These are phyloP conservation scores for Trichoderma reesei DNA, from an alignment of 495 filamentous ascomycete species.

Conservation along the genomic window DNA sequence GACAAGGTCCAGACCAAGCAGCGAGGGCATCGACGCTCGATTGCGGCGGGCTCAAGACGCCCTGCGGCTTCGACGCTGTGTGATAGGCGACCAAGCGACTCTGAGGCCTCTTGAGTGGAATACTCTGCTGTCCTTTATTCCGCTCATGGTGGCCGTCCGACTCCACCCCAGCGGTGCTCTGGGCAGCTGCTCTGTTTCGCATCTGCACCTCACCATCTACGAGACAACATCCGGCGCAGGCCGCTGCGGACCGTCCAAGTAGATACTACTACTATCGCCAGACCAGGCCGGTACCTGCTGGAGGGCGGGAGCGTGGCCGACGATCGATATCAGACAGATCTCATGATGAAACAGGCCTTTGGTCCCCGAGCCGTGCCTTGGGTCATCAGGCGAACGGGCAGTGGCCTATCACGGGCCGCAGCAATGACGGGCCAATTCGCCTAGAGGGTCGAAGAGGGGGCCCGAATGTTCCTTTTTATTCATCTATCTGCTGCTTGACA, in stretches of 20 bases:
- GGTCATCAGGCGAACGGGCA: not conserved
- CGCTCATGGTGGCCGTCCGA: not conserved
- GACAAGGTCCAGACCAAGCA: not conserved
- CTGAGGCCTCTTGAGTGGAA: slow-evolving; percentile 3
- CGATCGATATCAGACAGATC: slow-evolving; percentile 8
- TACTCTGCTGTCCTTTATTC: not conserved
- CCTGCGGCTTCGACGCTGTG: not conserved
- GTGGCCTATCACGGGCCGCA: not conserved
- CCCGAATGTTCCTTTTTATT: not conserved
- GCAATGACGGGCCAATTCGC: not conserved
- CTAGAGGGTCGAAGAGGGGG: not conserved
- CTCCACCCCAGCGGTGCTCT: not conserved
- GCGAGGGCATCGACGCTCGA: not conserved
- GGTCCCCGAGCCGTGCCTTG: slow-evolving; percentile 2
- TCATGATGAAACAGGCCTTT: slow-evolving; percentile 2
- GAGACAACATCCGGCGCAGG: not conserved
- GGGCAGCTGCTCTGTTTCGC: not conserved
- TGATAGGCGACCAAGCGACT: not conserved
- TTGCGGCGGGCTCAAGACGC: not conserved
- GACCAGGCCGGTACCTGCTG: not conserved
- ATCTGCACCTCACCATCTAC: not conserved
- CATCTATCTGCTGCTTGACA: not conserved
- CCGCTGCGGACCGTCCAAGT: not conserved
- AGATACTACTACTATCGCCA: no score
- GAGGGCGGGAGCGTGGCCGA: not conserved